Conservation (phyloP, 257 asterid genomes). For the Echites panduratus region DNA sequence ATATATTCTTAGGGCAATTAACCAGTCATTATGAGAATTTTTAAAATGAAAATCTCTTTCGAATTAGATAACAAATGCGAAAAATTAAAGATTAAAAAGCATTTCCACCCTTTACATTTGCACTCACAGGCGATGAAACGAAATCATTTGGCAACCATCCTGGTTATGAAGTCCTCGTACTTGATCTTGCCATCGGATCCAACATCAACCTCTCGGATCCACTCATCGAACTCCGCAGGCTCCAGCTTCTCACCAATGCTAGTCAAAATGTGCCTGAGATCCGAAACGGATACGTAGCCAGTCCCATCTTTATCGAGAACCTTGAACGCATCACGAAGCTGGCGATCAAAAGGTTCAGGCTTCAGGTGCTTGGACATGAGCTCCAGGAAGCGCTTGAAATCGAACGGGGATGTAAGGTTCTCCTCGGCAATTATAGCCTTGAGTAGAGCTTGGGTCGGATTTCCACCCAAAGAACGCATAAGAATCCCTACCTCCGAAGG, state of each 20-base stretch:
- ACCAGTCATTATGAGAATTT: not conserved
- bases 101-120: not conserved
- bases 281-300: conserved; percentile 73
- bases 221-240: conserved; percentile 89
- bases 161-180: conserved; percentile 84
- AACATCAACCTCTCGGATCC: conserved; percentile 99
- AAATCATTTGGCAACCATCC: conserved; percentile 87
- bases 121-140: conserved; percentile 15
- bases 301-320: conserved; percentile 84
- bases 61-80: not conserved
- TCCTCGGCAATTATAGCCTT: conserved; percentile 68
- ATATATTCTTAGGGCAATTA: not conserved
- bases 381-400: conserved; percentile 64
- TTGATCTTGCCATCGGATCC: conserved; percentile 93
- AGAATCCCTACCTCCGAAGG: conserved; percentile 88
- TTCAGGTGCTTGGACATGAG: conserved; percentile 89
- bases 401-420: conserved; percentile 66
- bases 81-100: not conserved
- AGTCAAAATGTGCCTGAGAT: conserved; percentile 85
- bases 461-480: conserved; percentile 92
- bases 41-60: not conserved
- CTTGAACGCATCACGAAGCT: conserved; percentile 90
- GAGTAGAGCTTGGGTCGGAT: conserved; percentile 92
- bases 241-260: conserved; percentile 89
- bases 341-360: conserved; percentile 97